Base-by-base conservation (phyloP, 1,284 basidiomycete genomes). In the Naganishia liquefaciens region DNA sequence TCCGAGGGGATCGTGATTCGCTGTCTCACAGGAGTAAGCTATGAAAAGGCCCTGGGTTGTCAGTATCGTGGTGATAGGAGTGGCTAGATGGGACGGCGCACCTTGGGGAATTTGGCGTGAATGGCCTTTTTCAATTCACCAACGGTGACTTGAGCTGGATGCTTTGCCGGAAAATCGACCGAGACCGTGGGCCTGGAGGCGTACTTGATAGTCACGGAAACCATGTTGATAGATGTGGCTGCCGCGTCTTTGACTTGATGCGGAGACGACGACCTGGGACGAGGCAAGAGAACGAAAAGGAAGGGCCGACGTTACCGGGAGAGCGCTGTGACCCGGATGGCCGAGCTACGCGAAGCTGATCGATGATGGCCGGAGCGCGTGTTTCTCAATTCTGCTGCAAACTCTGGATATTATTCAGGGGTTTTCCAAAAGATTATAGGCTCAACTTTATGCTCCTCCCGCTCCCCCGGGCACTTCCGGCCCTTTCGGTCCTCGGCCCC, bases 21-120 rank as follows among this genome's bases (percentile, higher is more conserved):
- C 76, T 95, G 92, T 39, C 92, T 84, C 62, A 84, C 79, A 1
- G 82, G 72, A 62, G 86, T 83, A 68, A 93, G 84, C 91, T 93
- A n/a, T 50, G 19, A 13, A 9, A 49, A 9, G 43, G 25, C 7
- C 15, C 19, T 17, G 47, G 42, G n/a, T 25, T 11, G 55, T 60
- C 25, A 50, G 39, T 15, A 65, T 19, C 28, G 43, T 13, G 23
- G 44, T 3, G 37, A n/a, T 23, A 50, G 27, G 21, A 27, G n/a
- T 37, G 65, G 28, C 23, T 33, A n/a, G 21, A 39, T 50, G 66
- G 47, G 60, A 61, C 27, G 6, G 75, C 83, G 53, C 70, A 88
- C 90, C 69, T 76, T 77, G 46, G 79, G 76, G 68, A 78, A 76
- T 68, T 80, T 77, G 51, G 72, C 69, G 46, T 77, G 71, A 54